Conservation (phyloP, 2,329 filamentous ascomycete species). For the Cordyceps cicadae region DNA sequence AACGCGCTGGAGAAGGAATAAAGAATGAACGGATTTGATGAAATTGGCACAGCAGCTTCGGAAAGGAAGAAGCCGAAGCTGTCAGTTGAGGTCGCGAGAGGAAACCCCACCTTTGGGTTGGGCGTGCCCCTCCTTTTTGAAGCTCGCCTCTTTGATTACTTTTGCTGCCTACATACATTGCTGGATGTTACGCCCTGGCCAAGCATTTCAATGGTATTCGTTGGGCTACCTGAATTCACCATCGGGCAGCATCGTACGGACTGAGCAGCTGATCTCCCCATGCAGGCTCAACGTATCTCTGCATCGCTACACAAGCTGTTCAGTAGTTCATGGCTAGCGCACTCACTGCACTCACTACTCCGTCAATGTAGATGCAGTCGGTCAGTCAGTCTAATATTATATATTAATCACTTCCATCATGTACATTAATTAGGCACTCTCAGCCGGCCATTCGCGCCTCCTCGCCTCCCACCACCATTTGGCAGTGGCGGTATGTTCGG, state of each 20-base stretch:
- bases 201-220: not conserved
- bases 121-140: slow-evolving; percentile 7
- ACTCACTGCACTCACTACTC: not conserved
- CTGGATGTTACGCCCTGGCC: not conserved
- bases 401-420: slow-evolving; percentile 3
- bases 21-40: not conserved
- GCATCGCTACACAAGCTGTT: not conserved
- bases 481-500: slow-evolving; percentile 26
- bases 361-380: not conserved
- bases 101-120: slow-evolving; percentile 7
- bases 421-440: slow-evolving; percentile 15
- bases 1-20: not conserved
- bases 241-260: not conserved
- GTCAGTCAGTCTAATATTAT: too few species aligned
- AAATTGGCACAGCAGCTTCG: not conserved
- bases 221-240: not conserved
- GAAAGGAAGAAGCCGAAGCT: not conserved
- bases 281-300: not conserved
- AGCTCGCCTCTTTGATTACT: not conserved
- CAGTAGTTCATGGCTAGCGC: not conserved
- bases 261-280: not conserved
- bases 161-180: slow-evolving; percentile 4
- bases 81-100: not conserved
- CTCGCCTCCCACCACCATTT: slow-evolving; percentile 23
- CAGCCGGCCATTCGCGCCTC: slow-evolving; percentile 20